Percentiles rank a stretch among this genome's conserved stretches.
Evolutionary conservation across 371 early-diverging fungal species (phyloP).

Genomic region (Lichtheimia ramosa): DNA sequence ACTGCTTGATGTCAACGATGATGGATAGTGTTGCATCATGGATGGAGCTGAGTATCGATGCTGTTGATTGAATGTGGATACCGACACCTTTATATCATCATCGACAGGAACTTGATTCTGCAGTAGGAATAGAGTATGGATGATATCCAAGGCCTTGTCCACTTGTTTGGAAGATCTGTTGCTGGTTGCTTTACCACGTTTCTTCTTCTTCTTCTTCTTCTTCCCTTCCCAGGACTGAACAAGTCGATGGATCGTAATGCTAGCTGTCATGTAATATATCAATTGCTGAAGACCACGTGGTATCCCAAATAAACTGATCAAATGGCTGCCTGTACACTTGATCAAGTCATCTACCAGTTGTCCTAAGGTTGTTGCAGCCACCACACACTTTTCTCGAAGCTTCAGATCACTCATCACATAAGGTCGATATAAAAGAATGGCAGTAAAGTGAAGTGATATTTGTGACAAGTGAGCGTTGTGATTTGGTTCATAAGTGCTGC

Average conservation of each 20-base stretch:
- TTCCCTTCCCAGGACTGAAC: background rate
- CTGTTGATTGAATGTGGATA: background rate
- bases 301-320: too few relatives aligned
- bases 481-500: background rate
- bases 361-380: slow-evolving; percentile 11
- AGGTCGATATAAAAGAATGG: slow-evolving; percentile 13
- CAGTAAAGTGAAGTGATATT: slow-evolving; percentile 12
- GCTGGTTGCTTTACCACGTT: too few relatives aligned
- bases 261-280: slow-evolving; percentile 39
- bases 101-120: background rate
- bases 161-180: background rate
- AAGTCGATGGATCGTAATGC: slow-evolving; percentile 23
- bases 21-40: background rate
- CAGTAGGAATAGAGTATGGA: background rate
- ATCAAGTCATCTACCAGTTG: too few relatives aligned
- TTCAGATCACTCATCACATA: background rate
- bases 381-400: slow-evolving; percentile 17
- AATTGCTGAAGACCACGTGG: slow-evolving; percentile 37
- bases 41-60: background rate
- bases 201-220: background rate
- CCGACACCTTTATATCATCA: too few relatives aligned
- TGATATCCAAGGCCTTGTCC: background rate
- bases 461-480: slow-evolving; percentile 2
- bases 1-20: background rate
- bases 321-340: too few relatives aligned